phyloP scores from a whole-genome alignment of 2,329 filamentous ascomycete species.

The Cytospora piceae region DNA sequence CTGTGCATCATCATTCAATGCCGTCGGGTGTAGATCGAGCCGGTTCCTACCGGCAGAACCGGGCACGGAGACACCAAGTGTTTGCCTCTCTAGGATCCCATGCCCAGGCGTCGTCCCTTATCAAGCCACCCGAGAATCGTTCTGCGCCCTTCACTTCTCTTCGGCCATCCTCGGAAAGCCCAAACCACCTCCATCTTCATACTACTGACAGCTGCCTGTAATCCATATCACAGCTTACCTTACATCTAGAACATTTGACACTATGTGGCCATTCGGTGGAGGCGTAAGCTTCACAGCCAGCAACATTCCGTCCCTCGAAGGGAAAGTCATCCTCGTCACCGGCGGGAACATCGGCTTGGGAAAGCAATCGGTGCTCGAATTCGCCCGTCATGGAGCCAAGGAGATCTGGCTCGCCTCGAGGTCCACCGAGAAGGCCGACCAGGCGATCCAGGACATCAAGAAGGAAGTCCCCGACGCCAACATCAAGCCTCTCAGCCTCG shows the following conservation, averaged over 20 bases:
- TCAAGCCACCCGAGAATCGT: too few species aligned
- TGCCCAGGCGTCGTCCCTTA: not conserved
- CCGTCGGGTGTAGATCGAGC: constrained; percentile 7
- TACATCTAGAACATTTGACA: not conserved
- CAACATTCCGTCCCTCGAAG: constrained; percentile 45
- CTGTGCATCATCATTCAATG: not conserved
- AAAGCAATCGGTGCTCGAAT: constrained; percentile 46
- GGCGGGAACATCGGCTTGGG: constrained; percentile 56
- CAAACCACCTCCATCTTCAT: not conserved
- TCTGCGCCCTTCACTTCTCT: not conserved
- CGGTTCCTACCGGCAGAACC: not conserved
- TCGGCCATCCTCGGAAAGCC: not conserved
- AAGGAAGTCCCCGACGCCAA: constrained; percentile 30
- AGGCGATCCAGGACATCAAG: constrained; percentile 44
- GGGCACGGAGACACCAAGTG: too few species aligned
- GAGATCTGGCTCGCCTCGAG: constrained; percentile 41
- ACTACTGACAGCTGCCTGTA: not conserved
- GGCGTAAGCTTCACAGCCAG: constrained; percentile 38
- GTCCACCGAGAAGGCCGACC: constrained; percentile 42
- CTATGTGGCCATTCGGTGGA: constrained; percentile 23
- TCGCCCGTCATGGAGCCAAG: constrained; percentile 44
- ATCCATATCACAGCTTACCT: not conserved
- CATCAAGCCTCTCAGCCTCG: constrained; percentile 45
- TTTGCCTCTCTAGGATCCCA: not conserved
- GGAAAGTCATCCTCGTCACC: constrained; percentile 52